A percentile compares a stretch with the other conserved stretches of the same genome.
These are phyloP conservation scores for Oryza brachyantha DNA, from an alignment of 176 grass and related monocot species.

Conservation along the genomic window DNA sequence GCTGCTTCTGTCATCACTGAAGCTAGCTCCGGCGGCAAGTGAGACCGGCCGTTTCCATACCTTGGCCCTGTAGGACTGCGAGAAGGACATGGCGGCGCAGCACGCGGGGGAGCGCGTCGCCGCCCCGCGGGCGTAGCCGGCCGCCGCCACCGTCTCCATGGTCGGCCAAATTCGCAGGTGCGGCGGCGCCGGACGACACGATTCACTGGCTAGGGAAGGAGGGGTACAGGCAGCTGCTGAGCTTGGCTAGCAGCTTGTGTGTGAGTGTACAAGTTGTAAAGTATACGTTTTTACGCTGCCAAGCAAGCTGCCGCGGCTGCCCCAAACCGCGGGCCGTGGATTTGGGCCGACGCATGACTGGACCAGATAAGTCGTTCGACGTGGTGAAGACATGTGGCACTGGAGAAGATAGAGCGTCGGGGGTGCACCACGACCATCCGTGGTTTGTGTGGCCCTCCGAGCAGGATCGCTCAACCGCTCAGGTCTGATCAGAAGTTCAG, in stretches of 20 bases:
- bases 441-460: constrained; percentile 41
- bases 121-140: constrained; percentile 49
- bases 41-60: neutral
- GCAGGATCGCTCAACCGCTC: neutral
- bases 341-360: constrained; percentile 26
- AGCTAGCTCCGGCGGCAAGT: neutral
- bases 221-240: neutral
- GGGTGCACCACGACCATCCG: constrained; percentile 27
- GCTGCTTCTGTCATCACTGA: no score
- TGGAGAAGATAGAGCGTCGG: constrained; percentile 50
- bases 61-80: constrained; percentile 50
- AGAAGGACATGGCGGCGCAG: constrained; percentile 61
- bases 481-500: neutral
- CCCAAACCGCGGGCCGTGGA: neutral
- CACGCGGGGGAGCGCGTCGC: constrained; percentile 45
- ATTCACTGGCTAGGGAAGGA: neutral
- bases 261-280: neutral
- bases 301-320: neutral
- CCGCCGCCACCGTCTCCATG: constrained; percentile 81
- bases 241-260: neutral
- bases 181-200: neutral
- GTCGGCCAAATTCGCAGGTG: neutral
- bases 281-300: neutral
- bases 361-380: constrained; percentile 38
- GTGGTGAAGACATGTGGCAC: constrained; percentile 38